Percentiles rank a stretch among this genome's conserved stretches.
phyloP scores from a whole-genome alignment of 345 rosid genomes.

The Erodium maritimum region DNA sequence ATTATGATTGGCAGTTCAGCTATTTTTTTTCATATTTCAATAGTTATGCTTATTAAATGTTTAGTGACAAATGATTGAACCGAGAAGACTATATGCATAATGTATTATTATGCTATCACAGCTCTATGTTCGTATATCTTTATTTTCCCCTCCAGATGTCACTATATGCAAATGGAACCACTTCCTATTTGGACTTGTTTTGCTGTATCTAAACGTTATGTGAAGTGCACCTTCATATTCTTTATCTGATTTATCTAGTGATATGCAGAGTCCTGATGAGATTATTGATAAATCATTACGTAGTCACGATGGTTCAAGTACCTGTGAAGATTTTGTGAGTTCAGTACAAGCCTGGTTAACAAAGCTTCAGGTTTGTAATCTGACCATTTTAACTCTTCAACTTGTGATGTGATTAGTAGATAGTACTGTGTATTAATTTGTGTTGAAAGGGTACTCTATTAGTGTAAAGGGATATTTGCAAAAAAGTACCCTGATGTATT shows the following conservation, averaged over 20 bases:
- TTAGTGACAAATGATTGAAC: too few species aligned
- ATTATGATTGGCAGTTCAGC: background rate
- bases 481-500: too few species aligned
- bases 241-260: conserved; percentile 11
- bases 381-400: background rate
- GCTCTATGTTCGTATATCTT: too few species aligned
- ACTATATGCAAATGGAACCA: too few species aligned
- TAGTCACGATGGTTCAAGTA: conserved; percentile 52
- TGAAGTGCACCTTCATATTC: background rate
- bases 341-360: conserved; percentile 64
- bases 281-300: conserved; percentile 51
- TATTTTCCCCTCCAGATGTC: too few species aligned
- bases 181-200: background rate
- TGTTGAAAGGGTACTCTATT: too few species aligned
- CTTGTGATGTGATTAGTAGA: background rate
- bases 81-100: too few species aligned
- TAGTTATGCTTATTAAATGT: too few species aligned
- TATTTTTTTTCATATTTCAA: background rate
- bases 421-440: too few species aligned
- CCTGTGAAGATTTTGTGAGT: conserved; percentile 75
- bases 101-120: too few species aligned
- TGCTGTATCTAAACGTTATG: background rate
- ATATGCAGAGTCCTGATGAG: conserved; percentile 75
- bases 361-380: conserved; percentile 56
- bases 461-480: too few species aligned